Evolutionary conservation across 2,329 filamentous ascomycete species (phyloP), one percentile per base, ranked within the genome.

Genomic region (Apiospora marii): DNA sequence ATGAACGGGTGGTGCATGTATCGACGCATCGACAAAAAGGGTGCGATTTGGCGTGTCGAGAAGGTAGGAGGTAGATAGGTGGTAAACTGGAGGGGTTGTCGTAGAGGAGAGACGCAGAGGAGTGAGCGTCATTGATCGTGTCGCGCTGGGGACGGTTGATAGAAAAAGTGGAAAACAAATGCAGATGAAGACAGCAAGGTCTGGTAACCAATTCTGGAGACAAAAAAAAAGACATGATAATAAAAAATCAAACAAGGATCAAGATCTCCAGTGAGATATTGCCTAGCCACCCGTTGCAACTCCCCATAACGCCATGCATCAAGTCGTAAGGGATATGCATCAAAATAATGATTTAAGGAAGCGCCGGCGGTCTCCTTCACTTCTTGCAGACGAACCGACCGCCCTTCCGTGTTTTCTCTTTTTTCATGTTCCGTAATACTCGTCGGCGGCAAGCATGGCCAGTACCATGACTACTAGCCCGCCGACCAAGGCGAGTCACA

Each of bases 401-500:
- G 8, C 34, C 48, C n/a, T 46, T 48, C 44, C 37, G n/a, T 22
- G 0, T 68, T 30, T 68, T 48, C n/a, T 37, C 16, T 61, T 22
- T 61, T 37, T 70, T 41, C 34, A 51, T 34, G 7, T 19, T 34
- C 48, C 44, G 30, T 69, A 58, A 13, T 37, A 64, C 67, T 13
- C 22, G 61, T 72, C 46, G 58, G 44, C 19, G 30, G 53, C 67
- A 4, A 72, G 27, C 16, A 70, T 46, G 27, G 51, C 67, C 19
- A 70, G n/a, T 34, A 71, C 70, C 53, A 72, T n/a, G 14, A 70
- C 68, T 13, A 61, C 53, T 44, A 73, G 53, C 30, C 53, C 68
- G 53, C 67, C 70, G 53, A 68, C 37, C 51, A 48, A 22, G 30
- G 67, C 67, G 44, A 73, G 72, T 73, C 70, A 73, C 68, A 73